These are phyloP conservation scores for Stenocarpella maydis DNA, from an alignment of 2,329 filamentous ascomycete genomes.

Conservation along the genomic window DNA sequence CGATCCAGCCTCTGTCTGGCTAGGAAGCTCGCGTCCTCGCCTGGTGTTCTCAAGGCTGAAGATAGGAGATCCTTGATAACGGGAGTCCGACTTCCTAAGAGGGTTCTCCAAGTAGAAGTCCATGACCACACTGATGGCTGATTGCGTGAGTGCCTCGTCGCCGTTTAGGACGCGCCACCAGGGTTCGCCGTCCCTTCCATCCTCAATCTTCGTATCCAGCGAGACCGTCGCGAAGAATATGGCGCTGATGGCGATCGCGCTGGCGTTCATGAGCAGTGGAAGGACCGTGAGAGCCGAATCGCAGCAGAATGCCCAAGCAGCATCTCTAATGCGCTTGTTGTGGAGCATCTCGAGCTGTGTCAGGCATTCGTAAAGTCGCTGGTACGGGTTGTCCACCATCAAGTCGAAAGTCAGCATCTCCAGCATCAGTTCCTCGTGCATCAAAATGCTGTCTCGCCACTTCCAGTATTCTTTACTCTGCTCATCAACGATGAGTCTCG, in stretches of 20 bases:
- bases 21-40: constrained; percentile 51
- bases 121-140: constrained; percentile 79
- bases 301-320: constrained; percentile 93
- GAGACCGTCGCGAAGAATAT: constrained; percentile 87
- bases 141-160: constrained; percentile 72
- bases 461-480: constrained; percentile 98
- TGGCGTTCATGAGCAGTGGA: constrained; percentile 80
- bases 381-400: constrained; percentile 88
- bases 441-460: constrained; percentile 93
- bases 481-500: constrained; percentile 89
- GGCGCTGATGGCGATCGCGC: constrained; percentile 83
- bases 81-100: constrained; percentile 63
- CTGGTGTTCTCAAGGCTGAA: constrained; percentile 66
- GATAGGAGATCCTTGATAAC: constrained; percentile 58
- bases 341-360: constrained; percentile 76
- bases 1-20: constrained; percentile 54
- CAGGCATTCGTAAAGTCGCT: constrained; percentile 82
- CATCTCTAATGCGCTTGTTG: constrained; percentile 83
- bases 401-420: constrained; percentile 94
- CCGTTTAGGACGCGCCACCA: constrained; percentile 90
- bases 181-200: constrained; percentile 71
- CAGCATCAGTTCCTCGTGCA: constrained; percentile 91
- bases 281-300: constrained; percentile 87
- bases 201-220: constrained; percentile 77
- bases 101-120: constrained; percentile 73